Evolutionary conservation across 2,329 filamentous ascomycete species (phyloP).

Genomic region (Alternaria solani): DNA sequence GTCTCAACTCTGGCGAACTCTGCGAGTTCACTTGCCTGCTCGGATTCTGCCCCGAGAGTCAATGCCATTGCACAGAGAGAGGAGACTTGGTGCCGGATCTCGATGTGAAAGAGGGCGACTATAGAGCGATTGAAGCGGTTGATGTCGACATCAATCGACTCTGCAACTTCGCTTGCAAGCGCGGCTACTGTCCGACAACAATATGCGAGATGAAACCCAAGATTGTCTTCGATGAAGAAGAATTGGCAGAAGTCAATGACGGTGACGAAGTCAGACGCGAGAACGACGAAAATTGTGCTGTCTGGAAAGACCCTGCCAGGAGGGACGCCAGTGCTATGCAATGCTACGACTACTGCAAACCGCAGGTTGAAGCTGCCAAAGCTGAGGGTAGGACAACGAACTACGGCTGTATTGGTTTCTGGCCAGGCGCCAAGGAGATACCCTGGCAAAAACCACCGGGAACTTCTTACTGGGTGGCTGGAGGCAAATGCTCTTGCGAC

Average conservation of each 20-base stretch:
- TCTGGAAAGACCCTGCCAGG: not conserved
- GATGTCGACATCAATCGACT: conserved; percentile 11
- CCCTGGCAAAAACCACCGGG: conserved; percentile 11
- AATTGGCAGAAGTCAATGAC: too few relatives aligned
- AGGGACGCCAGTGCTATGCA: not conserved
- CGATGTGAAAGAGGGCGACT: too few relatives aligned
- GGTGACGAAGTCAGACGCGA: too few relatives aligned
- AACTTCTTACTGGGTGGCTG: not conserved
- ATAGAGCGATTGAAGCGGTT: too few relatives aligned
- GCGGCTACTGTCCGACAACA: not conserved
- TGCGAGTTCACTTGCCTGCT: conserved; percentile 9
- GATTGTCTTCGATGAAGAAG: too few relatives aligned
- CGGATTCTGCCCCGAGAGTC: conserved; percentile 9
- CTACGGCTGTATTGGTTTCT: conserved; percentile 15
- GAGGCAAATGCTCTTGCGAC: conserved; percentile 10
- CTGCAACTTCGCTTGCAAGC: conserved; percentile 10
- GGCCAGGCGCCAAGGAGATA: conserved; percentile 1
- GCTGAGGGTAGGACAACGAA: conserved; percentile 13
- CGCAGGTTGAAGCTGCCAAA: not conserved
- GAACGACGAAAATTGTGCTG: not conserved
- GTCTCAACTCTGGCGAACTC: conserved; percentile 4
- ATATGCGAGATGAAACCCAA: not conserved
- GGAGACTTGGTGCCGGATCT: too few relatives aligned
- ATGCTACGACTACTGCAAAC: conserved; percentile 1
- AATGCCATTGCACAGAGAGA: conserved; percentile 1